A percentile compares a stretch with the other conserved stretches of the same genome.
phyloP scores from a whole-genome alignment of 2,329 filamentous ascomycete genomes.

The Uncinocarpus reesii region DNA sequence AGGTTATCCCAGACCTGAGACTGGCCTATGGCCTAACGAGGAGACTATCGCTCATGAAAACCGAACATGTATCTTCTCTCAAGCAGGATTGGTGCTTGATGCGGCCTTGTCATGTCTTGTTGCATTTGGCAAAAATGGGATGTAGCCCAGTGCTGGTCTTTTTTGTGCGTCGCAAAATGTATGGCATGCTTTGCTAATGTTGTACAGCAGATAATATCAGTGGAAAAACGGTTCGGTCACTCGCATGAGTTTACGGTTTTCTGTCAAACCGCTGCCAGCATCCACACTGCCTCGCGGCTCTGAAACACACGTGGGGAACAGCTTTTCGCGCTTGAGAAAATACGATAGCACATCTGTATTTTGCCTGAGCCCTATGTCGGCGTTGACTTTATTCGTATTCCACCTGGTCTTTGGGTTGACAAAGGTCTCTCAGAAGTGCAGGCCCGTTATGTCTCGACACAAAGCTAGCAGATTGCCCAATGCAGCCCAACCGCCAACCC shows the following conservation, averaged over 20 bases:
- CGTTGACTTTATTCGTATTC: background rate
- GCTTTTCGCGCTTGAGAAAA: background rate
- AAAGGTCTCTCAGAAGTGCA: background rate
- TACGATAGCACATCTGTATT: background rate
- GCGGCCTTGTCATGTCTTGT: background rate
- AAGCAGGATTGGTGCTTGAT: background rate
- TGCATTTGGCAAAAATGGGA: background rate
- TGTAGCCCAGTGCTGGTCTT: conserved; percentile 3
- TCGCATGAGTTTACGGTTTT: conserved; percentile 7
- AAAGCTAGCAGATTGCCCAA: background rate
- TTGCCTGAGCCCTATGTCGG: background rate
- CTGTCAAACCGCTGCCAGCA: conserved; percentile 4
- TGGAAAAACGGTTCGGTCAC: conserved; percentile 9
- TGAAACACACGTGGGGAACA: conserved; percentile 12
- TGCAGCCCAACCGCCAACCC: background rate
- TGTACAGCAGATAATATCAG: conserved; percentile 5
- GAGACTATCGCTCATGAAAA: too few species aligned
- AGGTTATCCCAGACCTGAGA: too few species aligned
- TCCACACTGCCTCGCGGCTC: background rate
- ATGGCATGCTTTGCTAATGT: conserved; percentile 9
- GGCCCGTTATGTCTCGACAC: background rate
- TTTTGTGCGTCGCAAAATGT: conserved; percentile 1
- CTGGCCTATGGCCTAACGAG: too few species aligned
- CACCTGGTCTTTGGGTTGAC: background rate
- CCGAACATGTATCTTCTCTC: background rate